Percentiles rank a stretch among this genome's conserved stretches.
Evolutionary conservation across 192 early-diverging fungal species (phyloP).

Genomic region (Mycoemilia scoparia): DNA sequence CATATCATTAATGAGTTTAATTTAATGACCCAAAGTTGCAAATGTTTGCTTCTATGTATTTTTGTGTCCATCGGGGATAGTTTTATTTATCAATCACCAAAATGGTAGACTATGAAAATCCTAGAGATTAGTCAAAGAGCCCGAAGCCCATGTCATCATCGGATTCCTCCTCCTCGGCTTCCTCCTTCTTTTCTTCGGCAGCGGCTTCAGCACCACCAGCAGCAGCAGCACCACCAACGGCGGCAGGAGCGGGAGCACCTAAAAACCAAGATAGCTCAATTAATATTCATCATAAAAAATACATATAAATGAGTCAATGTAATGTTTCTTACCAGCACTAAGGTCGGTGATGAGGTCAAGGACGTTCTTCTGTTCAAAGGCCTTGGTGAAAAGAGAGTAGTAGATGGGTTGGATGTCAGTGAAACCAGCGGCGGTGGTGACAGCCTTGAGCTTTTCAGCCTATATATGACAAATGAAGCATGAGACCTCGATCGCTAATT

Average conservation of each 20-base stretch:
- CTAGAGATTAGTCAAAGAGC: conserved; percentile 47
- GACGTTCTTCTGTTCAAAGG: conserved; percentile 84
- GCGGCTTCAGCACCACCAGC: conserved; percentile 28
- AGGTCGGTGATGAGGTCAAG: conserved; percentile 78
- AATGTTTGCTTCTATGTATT: too few species aligned
- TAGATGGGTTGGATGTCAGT: conserved; percentile 81
- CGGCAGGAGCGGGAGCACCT: conserved; percentile 35
- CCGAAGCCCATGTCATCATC: conserved; percentile 76
- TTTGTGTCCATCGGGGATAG: too few species aligned
- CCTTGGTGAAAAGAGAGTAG: conserved; percentile 95
- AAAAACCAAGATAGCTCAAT: too few species aligned
- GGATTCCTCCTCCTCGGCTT: conserved; percentile 57
- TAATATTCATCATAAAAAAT: neutral
- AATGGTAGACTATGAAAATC: too few species aligned
- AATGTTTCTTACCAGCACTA: too few species aligned
- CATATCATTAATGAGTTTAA: too few species aligned
- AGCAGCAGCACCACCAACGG: conserved; percentile 28
- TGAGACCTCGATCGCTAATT: conserved; percentile 1
- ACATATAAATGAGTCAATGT: too few species aligned
- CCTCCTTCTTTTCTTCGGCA: conserved; percentile 30
- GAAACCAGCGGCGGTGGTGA: conserved; percentile 82
- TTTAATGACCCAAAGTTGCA: too few species aligned
- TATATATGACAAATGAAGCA: conserved; percentile 3
- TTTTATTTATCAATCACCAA: too few species aligned
- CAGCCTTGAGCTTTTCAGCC: conserved; percentile 81